Conservation (phyloP, 768 basidiomycete genomes). For the Phylloporus rhodoxanthus region DNA sequence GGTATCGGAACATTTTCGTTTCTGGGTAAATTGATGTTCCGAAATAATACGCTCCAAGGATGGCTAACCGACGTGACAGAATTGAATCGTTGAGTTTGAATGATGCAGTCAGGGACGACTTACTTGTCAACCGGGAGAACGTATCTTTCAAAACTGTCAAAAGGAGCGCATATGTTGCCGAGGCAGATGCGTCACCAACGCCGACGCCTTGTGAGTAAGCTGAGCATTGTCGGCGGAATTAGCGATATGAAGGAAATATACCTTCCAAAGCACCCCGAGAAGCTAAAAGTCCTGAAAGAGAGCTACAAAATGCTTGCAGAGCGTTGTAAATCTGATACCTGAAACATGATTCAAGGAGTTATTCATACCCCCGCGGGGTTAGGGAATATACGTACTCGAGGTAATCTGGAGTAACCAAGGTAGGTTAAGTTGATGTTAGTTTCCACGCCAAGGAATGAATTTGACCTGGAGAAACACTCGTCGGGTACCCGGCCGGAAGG, state of each 20-base stretch:
- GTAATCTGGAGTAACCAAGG: conserved; percentile 39
- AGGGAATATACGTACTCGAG: conserved; percentile 36
- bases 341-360: neutral
- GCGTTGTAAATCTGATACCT: conserved; percentile 67
- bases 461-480: conserved; percentile 54
- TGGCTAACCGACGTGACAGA: conserved; percentile 39
- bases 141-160: conserved; percentile 62
- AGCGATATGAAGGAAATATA: conserved; percentile 13
- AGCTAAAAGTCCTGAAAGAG: conserved; percentile 55
- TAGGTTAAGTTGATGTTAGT: neutral
- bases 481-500: conserved; percentile 58
- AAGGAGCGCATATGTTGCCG: conserved; percentile 59
- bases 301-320: conserved; percentile 65
- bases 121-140: conserved; percentile 59
- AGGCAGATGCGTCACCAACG: conserved; percentile 62
- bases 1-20: conserved; percentile 62
- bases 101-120: conserved; percentile 14
- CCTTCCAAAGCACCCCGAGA: conserved; percentile 67
- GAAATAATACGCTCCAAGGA: conserved; percentile 53
- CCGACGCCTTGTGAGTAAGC: conserved; percentile 46
- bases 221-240: neutral
- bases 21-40: conserved; percentile 64
- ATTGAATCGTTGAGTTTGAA: neutral
- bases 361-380: conserved; percentile 1
- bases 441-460: neutral